These are phyloP conservation scores for Paecilomyces dactylethromorphus DNA, from an alignment of 2,329 filamentous ascomycete species.

Conservation along the genomic window DNA sequence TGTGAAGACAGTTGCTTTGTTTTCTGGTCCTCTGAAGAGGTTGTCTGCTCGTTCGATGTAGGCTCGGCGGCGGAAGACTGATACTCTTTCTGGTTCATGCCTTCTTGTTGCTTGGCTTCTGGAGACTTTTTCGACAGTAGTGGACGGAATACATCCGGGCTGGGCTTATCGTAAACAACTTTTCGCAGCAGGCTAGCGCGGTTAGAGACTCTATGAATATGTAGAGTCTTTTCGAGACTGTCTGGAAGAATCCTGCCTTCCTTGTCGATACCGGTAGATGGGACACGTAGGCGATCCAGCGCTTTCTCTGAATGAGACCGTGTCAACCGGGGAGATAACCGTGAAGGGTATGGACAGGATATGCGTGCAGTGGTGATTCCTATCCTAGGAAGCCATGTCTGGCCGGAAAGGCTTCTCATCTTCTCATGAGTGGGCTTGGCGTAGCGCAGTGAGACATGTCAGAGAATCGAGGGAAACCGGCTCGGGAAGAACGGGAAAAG, in stretches of 20 bases:
- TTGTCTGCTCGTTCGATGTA: neutral
- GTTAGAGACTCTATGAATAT: slow-evolving; percentile 27
- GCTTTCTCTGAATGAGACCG: neutral
- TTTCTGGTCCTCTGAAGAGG: neutral
- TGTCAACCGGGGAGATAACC: neutral
- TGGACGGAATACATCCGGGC: neutral
- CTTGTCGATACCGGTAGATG: neutral
- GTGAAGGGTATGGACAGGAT: neutral
- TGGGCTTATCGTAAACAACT: slow-evolving; percentile 1
- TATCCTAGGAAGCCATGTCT: neutral
- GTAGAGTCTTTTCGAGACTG: slow-evolving; percentile 26
- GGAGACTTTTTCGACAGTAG: neutral
- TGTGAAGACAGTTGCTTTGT: neutral
- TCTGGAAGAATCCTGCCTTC: slow-evolving; percentile 13
- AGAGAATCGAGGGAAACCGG: neutral
- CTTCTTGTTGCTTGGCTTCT: neutral
- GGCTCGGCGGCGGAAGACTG: neutral
- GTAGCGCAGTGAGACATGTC: neutral
- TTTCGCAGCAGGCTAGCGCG: slow-evolving; percentile 18
- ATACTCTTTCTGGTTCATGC: neutral
- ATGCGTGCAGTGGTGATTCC: neutral
- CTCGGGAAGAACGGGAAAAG: neutral
- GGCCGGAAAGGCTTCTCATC: neutral
- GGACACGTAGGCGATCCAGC: neutral
- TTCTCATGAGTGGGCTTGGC: neutral